These are phyloP conservation scores for Acanthamoeba triangularis DNA, from an alignment of 208 protist species.

Conservation along the genomic window DNA sequence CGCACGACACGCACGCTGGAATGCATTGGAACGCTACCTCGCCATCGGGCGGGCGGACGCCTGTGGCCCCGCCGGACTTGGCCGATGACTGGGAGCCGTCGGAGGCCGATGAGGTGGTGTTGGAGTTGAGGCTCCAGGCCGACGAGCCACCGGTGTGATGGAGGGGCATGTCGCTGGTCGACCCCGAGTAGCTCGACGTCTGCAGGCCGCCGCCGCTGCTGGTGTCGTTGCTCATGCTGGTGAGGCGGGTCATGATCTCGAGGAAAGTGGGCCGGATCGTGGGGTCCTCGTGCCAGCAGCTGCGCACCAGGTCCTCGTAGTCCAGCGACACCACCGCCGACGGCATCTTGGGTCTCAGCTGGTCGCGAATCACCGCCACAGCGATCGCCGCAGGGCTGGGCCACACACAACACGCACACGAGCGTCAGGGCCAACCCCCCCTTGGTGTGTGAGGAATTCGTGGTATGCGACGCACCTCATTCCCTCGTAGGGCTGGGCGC, in stretches of 20 bases:
- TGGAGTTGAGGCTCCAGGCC: constrained; percentile 19
- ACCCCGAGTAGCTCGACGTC: background rate
- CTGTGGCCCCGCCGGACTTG: background rate
- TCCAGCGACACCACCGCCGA: background rate
- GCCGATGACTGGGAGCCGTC: background rate
- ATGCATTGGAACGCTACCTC: background rate
- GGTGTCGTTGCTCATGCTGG: background rate
- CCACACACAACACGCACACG: background rate
- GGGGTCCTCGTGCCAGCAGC: constrained; percentile 55
- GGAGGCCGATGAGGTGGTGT: background rate
- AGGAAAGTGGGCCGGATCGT: constrained; percentile 43
- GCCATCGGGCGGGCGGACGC: background rate
- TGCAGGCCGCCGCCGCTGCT: background rate
- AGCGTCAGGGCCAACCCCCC: background rate
- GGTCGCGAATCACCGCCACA: constrained; percentile 61
- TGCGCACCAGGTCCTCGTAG: background rate
- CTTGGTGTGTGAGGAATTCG: background rate
- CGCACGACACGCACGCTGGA: background rate
- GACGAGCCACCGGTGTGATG: background rate
- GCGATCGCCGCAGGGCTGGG: constrained; percentile 43
- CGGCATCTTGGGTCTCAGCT: background rate
- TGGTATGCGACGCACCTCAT: background rate
- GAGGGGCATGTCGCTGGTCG: background rate
- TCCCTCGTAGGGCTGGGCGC: constrained; percentile 32
- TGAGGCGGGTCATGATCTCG: constrained; percentile 50